These are phyloP conservation scores for Paragyromitra xinjiangensis DNA, from an alignment of 495 filamentous ascomycete species.

Conservation along the genomic window DNA sequence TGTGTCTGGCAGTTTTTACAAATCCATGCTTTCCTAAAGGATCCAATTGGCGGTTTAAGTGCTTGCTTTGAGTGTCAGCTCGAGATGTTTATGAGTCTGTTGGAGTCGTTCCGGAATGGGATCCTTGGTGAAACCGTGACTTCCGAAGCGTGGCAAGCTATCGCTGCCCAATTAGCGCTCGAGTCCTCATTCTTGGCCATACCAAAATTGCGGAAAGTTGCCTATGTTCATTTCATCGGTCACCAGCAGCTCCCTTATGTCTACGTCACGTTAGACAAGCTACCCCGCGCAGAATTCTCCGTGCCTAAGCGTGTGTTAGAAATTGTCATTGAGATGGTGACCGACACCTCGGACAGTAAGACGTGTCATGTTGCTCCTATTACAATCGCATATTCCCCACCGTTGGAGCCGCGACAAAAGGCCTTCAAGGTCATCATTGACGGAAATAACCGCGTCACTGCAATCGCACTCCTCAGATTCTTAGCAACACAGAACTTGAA, in stretches of 20 bases:
- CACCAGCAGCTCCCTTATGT: conserved; percentile 27
- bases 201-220: conserved; percentile 21
- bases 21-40: neutral
- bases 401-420: neutral
- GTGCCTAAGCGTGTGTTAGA: conserved; percentile 23
- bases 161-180: neutral
- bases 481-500: neutral
- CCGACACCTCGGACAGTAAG: neutral
- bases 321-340: conserved; percentile 16
- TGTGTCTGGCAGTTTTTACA: neutral
- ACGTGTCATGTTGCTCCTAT: conserved; percentile 8
- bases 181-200: conserved; percentile 7
- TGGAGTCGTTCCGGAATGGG: neutral
- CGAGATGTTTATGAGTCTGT: neutral
- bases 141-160: neutral
- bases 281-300: conserved; percentile 20
- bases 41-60: neutral
- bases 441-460: conserved; percentile 12
- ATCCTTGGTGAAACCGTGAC: neutral
- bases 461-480: neutral
- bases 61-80: conserved; percentile 1
- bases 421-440: conserved; percentile 18
- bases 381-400: conserved; percentile 11
- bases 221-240: conserved; percentile 21
- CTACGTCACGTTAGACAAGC: conserved; percentile 26